These are phyloP conservation scores for Rhizopogon vinicolor DNA, from an alignment of 768 basidiomycete genomes.

Conservation along the genomic window DNA sequence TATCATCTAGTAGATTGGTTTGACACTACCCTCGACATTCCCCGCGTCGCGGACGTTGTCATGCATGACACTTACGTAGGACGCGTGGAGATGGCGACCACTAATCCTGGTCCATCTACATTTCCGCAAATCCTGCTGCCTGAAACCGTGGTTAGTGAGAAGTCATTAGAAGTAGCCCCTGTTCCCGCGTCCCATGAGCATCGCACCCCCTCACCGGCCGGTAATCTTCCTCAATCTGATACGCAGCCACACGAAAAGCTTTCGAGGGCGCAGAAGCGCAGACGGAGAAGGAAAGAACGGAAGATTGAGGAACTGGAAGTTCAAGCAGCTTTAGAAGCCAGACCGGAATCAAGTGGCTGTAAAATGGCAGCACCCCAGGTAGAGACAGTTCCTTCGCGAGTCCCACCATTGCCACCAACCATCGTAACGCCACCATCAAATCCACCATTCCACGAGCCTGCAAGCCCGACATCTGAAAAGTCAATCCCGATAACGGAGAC, in stretches of 20 bases:
- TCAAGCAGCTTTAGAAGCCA: neutral
- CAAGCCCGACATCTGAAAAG: neutral
- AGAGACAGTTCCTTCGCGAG: neutral
- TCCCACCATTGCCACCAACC: neutral
- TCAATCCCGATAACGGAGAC: neutral
- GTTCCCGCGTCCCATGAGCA: neutral
- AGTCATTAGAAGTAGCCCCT: neutral
- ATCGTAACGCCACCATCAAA: neutral
- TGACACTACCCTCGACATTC: constrained; percentile 5
- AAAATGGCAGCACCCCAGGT: neutral
- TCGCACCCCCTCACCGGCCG: no score
- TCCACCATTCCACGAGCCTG: neutral
- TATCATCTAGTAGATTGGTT: constrained; percentile 20
- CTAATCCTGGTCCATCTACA: neutral
- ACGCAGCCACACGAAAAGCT: neutral
- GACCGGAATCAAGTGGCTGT: neutral
- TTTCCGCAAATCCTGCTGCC: neutral
- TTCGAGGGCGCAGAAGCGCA: neutral
- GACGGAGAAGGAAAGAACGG: neutral
- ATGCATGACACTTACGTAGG: constrained; percentile 4
- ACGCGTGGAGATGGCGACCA: neutral
- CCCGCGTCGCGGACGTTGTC: constrained; percentile 9
- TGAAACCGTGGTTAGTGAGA: neutral
- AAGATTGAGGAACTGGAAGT: neutral
- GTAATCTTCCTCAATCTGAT: neutral